Evolutionary conservation across 2,329 filamentous ascomycete genomes (phyloP).

Genomic region (Pseudogymnoascus sp.): DNA sequence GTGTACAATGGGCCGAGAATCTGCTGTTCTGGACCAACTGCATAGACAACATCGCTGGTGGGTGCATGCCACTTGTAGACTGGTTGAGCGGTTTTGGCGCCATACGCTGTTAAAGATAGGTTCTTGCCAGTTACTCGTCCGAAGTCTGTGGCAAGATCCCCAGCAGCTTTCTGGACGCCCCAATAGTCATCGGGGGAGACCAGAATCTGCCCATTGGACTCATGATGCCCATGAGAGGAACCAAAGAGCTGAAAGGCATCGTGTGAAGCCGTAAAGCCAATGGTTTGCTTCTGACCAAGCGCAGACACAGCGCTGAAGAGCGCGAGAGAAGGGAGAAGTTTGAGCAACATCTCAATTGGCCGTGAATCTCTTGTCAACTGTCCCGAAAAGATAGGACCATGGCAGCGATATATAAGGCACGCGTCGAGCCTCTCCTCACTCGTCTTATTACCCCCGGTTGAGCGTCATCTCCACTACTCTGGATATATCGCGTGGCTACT

Average conservation of each 20-base stretch:
- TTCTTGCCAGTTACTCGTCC: conserved; percentile 62
- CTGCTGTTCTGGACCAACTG: conserved; percentile 34
- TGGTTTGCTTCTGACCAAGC: conserved; percentile 43
- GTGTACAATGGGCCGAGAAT: conserved; percentile 40
- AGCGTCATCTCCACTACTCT: neutral
- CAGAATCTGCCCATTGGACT: conserved; percentile 42
- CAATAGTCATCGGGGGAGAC: conserved; percentile 55
- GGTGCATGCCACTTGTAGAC: neutral
- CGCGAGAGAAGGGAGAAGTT: conserved; percentile 18
- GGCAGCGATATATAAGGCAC: conserved; percentile 11
- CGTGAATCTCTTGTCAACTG: conserved; percentile 8
- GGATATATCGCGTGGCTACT: conserved; percentile 2
- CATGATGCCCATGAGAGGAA: conserved; percentile 4
- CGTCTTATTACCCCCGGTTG: neutral
- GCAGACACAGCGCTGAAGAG: conserved; percentile 25
- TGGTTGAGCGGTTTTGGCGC: neutral
- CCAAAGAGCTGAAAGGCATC: conserved; percentile 15
- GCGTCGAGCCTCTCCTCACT: conserved; percentile 13
- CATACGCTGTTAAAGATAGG: conserved; percentile 38
- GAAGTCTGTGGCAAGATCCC: conserved; percentile 61
- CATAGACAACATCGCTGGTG: conserved; percentile 27
- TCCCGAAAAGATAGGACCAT: conserved; percentile 12
- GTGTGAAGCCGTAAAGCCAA: conserved; percentile 30
- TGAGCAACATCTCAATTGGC: conserved; percentile 14
- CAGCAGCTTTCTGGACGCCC: conserved; percentile 59